Evolutionary conservation across 306 rosid species (phyloP), one percentile per base, ranked within the genome.

Genomic region (Lupinus albus): DNA sequence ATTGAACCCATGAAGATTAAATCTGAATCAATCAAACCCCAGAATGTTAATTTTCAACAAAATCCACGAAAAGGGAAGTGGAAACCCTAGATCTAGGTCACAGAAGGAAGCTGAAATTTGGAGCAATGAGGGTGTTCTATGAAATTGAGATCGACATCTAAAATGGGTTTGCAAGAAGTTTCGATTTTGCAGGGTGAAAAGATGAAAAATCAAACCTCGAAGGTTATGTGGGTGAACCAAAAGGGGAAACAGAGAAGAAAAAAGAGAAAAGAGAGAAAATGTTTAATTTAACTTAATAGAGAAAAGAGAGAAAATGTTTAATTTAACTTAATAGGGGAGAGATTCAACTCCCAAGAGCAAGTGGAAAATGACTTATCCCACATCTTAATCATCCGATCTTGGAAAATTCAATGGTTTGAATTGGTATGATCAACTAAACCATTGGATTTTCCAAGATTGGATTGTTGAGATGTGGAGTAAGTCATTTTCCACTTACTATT

Each of bases 41-140:
- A 30, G 13, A 50, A 38, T 11, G 33, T 2, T 56, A 11, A 55
- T 32, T 62, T 11, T 54, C 56, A 10, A 53, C 10, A 45, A 44
- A 10, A 14, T 18, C 30, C 11, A 11, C n/a, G 17, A 39, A 42
- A 69, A 63, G 30, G 51, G 38, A 54, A 76, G 59, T 32, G 74
- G 65, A 81, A 83, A 85, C 80, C 84, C 86, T 80, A 86, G 84
- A 80, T 81, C 78, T 69, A 33, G 62, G 64, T 59, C 85, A 75
- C 77, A 69, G 68, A 80, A 39, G 69, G 61, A 74, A 53, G 76
- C 59, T 32, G 30, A 60, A 14, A 44, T 51, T 16, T 15, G 59
- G 47, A 67, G 21, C 44, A 53, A 48, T 39, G 41, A 2, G 41
- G 68, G 8, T 73, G 66, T 70, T 36, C 16, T 55, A 28, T 51